Base-by-base conservation (phyloP, 305 asterid species). In the Lippia alba region DNA sequence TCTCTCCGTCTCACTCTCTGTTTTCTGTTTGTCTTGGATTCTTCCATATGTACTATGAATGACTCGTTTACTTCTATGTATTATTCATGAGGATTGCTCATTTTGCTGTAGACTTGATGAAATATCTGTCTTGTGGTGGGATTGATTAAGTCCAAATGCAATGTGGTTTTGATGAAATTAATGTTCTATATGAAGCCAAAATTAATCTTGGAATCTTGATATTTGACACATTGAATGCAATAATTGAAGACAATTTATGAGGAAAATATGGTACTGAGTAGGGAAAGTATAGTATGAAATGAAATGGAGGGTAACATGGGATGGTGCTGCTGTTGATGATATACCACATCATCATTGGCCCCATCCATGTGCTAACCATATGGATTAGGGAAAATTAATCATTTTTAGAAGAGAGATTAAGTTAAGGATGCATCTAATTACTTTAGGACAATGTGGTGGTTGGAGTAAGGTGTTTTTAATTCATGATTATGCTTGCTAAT, bases 1-100 rank as follows among this genome's bases (percentile, higher is more conserved):
- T 34, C 41, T 36, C 40, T 34, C 40, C 6, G 8, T 36, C 73
- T 67, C 61, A 10, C 59, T 57, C 53, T 70, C 60, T 57, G 74
- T 76, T 69, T 79, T 64, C 50, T 45, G 49, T 54, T 51, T 56
- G 33, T 72, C 53, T 66, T 46, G 12, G 14, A 8, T 44, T 49
- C 41, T 17, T 36, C 15, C 59, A 12, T 67, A 63, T 80, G 79
- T 80, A 76, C 54, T 60, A 20, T 73, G 41, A 74, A 20, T 69
- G 41, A 74, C 74, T 61, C 64, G 30, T 65, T 61, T 65, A 46
- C 67, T 64, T 64, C 30, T 60, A 8, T 72, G 68, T 74, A 64
- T 70, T 40, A 62, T 66, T 71, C 57, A 50, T 12, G 75, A 36
- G 76, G 51, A 46, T 59, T 70, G 12, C 1, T 11, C 34, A 5